phyloP scores from a whole-genome alignment of 164 flowering plant genomes.

The Platanus orientalis region DNA sequence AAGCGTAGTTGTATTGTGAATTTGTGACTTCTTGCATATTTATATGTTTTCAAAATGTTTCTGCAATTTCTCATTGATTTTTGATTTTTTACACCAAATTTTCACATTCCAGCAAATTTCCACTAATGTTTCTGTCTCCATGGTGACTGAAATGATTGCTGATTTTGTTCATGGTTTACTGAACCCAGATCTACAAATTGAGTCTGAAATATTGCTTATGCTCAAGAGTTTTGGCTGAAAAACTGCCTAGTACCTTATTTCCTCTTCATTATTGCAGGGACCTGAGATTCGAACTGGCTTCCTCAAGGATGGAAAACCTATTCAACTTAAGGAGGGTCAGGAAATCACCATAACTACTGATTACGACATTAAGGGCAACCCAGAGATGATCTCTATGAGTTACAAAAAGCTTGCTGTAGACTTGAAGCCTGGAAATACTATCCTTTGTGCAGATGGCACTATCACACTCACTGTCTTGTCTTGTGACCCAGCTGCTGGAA shows the following conservation, averaged over 20 bases:
- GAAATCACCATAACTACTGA: conserved; percentile 71
- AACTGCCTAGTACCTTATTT: background rate
- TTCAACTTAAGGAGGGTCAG: conserved; percentile 79
- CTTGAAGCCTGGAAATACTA: conserved; percentile 71
- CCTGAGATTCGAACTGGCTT: conserved; percentile 91
- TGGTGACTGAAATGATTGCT: background rate
- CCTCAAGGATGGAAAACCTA: conserved; percentile 64
- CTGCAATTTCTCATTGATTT: too few relatives aligned
- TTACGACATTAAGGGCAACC: conserved; percentile 64
- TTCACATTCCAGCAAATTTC: too few relatives aligned
- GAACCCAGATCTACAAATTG: background rate
- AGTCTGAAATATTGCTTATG: background rate
- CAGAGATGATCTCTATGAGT: conserved; percentile 68
- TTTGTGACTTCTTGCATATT: too few relatives aligned
- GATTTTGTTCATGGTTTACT: background rate
- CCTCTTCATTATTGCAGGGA: conserved; percentile 43
- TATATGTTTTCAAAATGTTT: too few relatives aligned
- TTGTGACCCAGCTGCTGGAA: conserved; percentile 62
- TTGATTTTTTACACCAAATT: too few relatives aligned
- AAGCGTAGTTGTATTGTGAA: too few relatives aligned
- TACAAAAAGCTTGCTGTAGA: conserved; percentile 73
- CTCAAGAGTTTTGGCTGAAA: background rate
- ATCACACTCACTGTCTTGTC: conserved; percentile 65
- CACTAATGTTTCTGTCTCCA: too few relatives aligned
- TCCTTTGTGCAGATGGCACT: conserved; percentile 82